A percentile compares a stretch with the other conserved stretches of the same genome.
Conservation (phyloP, 495 filamentous ascomycete genomes). For the Neurospora sp. region DNA sequence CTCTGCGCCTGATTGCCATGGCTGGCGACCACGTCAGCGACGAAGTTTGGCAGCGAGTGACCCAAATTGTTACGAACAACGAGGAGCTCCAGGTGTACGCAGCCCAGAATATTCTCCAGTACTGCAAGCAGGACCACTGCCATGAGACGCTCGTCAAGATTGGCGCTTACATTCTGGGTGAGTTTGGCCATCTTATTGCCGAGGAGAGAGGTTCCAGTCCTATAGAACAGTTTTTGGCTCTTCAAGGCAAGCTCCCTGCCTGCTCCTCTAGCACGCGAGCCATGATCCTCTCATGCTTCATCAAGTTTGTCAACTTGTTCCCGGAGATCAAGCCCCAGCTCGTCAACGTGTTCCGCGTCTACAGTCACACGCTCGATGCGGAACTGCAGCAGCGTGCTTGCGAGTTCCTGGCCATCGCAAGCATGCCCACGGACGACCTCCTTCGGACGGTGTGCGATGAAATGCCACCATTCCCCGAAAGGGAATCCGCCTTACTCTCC, state of each 20-base stretch:
- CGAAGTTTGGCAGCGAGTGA: constrained; percentile 98
- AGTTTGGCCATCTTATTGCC: constrained; percentile 97
- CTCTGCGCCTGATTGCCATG: constrained; percentile 85
- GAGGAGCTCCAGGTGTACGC: constrained; percentile 97
- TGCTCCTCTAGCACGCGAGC: constrained; percentile 83
- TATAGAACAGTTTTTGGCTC: constrained; percentile 92
- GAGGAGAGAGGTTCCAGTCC: constrained; percentile 88
- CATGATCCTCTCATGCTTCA: constrained; percentile 86
- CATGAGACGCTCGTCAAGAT: constrained; percentile 98
- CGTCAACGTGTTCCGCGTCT: constrained; percentile 77
- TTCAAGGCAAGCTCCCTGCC: constrained; percentile 81
- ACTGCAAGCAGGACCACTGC: constrained; percentile 82
- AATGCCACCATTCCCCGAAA: constrained; percentile 97
- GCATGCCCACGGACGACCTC: constrained; percentile 79
- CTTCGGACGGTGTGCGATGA: constrained; percentile 95
- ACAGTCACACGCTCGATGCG: constrained; percentile 90
- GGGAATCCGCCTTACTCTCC: constrained; percentile 82
- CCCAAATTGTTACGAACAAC: constrained; percentile 99
- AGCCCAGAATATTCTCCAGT: constrained; percentile 79
- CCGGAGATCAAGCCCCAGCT: constrained; percentile 97
- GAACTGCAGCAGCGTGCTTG: constrained; percentile 95
- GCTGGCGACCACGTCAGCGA: constrained; percentile 98
- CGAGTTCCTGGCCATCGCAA: constrained; percentile 86
- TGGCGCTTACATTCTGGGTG: constrained; percentile 87
- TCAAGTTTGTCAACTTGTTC: constrained; percentile 98